Base-by-base conservation (phyloP, 208 protist genomes). In the Trypanosoma boissoni region DNA sequence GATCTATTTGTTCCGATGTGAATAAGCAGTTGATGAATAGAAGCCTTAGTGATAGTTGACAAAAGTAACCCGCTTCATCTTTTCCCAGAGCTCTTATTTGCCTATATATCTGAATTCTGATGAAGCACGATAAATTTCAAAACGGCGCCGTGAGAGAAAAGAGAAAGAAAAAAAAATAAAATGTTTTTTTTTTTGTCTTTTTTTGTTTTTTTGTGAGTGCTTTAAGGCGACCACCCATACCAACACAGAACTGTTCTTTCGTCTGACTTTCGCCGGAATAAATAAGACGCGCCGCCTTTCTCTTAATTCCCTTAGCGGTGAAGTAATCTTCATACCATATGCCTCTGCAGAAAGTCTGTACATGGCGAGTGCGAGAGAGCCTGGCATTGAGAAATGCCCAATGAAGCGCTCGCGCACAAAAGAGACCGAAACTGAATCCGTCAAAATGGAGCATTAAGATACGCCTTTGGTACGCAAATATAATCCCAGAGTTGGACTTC, bases 211-310 rank as follows among this genome's bases (percentile, higher is more conserved):
- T n/a, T n/a, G n/a, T n/a, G n/a, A 72, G 70, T n/a, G 61, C 66
- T 34, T 60, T 26, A 44, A 63, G 53, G 24, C 66, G 44, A 42
- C 70, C 66, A 14, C 66, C 66, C 34, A 63, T 72, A 18, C 66
- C 66, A 26, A 60, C 66, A 24, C 66, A 72, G 18, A 70, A 62
- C 24, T 36, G 29, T 24, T 28, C 1, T 24, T 9, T 36, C 46
- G 62, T 69, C 31, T 72, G 37, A 29, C 59, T 46, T 34, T 72
- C 66, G 46, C 66, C 70, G n/a, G 27, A 55, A 36, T 72, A 72
- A 42, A 72, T 49, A 20, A 72, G 44, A 28, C 41, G 37, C 29
- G 16, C 2, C n/a, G 36, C 34, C 14, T 57, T 43, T n/a, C 28
- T 23, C 5, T 57, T 45, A 6, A 23, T 49, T 52, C 23, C 34